Conservation (phyloP, 2,329 filamentous ascomycete species). For the Blumeria graminis region DNA sequence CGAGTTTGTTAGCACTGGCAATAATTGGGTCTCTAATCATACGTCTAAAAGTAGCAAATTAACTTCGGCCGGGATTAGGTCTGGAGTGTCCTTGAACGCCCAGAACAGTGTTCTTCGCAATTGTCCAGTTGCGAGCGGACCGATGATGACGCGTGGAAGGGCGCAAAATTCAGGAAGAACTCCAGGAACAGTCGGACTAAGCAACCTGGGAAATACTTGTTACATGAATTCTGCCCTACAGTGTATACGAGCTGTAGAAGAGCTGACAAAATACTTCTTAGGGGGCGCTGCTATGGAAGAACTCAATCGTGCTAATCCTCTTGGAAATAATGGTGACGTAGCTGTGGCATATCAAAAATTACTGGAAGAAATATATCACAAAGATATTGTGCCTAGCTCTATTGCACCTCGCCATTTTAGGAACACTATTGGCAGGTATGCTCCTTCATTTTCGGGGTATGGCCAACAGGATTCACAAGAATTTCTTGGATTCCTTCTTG, state of each 20-base stretch:
- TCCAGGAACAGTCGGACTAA: constrained; percentile 57
- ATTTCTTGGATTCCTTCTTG: constrained; percentile 81
- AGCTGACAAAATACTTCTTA: constrained; percentile 80
- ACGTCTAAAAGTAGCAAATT: constrained; percentile 8
- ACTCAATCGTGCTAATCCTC: constrained; percentile 62
- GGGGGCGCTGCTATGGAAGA: constrained; percentile 50
- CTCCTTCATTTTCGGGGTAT: constrained; percentile 75
- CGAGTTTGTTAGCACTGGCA: constrained; percentile 39
- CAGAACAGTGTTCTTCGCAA: constrained; percentile 38
- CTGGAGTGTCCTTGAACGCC: constrained; percentile 14
- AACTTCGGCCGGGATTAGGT: constrained; percentile 7
- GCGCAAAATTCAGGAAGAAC: constrained; percentile 42
- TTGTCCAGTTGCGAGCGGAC: constrained; percentile 35
- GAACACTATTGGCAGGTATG: constrained; percentile 52
- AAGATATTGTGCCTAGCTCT: constrained; percentile 37
- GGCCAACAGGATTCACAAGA: constrained; percentile 96
- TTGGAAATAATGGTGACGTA: constrained; percentile 67
- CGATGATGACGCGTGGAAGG: constrained; percentile 48
- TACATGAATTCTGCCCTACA: constrained; percentile 98
- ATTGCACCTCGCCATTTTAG: constrained; percentile 68
- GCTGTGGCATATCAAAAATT: constrained; percentile 64
- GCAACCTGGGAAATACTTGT: constrained; percentile 88
- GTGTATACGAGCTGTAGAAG: constrained; percentile 79
- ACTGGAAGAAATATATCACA: constrained; percentile 49
- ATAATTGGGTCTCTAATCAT: constrained; percentile 31